Conservation (phyloP, 2,329 filamentous ascomycete species). For the Rosellinia necatrix region DNA sequence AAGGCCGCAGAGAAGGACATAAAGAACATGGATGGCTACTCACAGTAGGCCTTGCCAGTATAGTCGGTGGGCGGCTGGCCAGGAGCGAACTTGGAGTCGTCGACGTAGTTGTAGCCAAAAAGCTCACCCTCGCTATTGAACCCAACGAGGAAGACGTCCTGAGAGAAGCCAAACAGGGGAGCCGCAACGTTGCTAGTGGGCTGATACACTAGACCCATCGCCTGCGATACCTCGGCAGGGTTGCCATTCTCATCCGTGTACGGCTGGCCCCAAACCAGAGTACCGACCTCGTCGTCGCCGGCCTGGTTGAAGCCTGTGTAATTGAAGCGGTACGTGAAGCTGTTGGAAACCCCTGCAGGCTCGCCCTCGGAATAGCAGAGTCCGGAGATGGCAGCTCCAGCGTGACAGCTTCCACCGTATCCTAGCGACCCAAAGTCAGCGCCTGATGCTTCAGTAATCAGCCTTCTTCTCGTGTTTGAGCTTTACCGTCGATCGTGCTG, state of each 20-base stretch:
- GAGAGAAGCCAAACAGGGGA: constrained; percentile 35
- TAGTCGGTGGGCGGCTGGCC: constrained; percentile 26
- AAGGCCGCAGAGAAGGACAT: neutral
- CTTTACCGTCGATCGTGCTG: constrained; percentile 37
- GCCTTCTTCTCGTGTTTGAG: neutral
- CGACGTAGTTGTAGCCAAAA: constrained; percentile 35
- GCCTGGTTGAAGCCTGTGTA: constrained; percentile 31
- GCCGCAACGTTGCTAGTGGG: constrained; percentile 40
- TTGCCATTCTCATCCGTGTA: constrained; percentile 25
- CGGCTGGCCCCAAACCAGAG: constrained; percentile 40
- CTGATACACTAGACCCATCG: constrained; percentile 32
- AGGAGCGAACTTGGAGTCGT: constrained; percentile 38
- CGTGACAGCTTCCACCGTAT: constrained; percentile 41
- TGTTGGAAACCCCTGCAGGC: constrained; percentile 13
- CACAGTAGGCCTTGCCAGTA: constrained; percentile 30
- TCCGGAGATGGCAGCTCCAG: constrained; percentile 42
- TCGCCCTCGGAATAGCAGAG: constrained; percentile 37
- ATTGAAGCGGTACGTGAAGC: constrained; percentile 43
- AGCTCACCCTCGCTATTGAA: constrained; percentile 40
- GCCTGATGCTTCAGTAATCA: neutral
- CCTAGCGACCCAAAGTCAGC: constrained; percentile 30
- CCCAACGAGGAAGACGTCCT: constrained; percentile 27
- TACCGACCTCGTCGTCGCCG: constrained; percentile 30
- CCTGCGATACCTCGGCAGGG: constrained; percentile 19
- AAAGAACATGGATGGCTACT: constrained; percentile 3